A percentile compares a stretch with the other conserved stretches of the same genome.
Conservation (phyloP, 2,329 filamentous ascomycete species). For the Cladobotryum protrusum region DNA sequence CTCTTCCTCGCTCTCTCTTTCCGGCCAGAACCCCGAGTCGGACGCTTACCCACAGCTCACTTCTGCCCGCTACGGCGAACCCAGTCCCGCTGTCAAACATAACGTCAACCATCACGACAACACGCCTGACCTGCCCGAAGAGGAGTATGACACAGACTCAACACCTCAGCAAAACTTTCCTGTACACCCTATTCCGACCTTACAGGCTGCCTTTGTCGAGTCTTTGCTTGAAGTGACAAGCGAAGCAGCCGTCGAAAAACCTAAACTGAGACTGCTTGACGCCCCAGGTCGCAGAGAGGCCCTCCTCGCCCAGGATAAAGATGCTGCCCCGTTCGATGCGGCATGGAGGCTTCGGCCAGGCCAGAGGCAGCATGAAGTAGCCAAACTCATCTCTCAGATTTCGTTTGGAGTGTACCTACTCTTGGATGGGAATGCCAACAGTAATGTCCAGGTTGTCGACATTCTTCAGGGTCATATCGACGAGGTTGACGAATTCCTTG, state of each 20-base stretch:
- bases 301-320: slow-evolving; percentile 61
- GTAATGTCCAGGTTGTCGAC: slow-evolving; percentile 76
- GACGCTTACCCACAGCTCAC: slow-evolving; percentile 2
- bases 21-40: background rate
- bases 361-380: slow-evolving; percentile 78
- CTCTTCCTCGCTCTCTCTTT: slow-evolving; percentile 2
- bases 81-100: background rate
- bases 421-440: slow-evolving; percentile 79
- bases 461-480: slow-evolving; percentile 91
- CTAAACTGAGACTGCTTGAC: slow-evolving; percentile 47
- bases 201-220: slow-evolving; percentile 79
- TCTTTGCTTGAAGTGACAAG: slow-evolving; percentile 66
- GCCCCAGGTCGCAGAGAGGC: slow-evolving; percentile 57
- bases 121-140: background rate
- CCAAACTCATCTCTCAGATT: slow-evolving; percentile 87
- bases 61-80: slow-evolving; percentile 9
- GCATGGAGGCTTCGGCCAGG: slow-evolving; percentile 70
- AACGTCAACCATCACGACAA: background rate
- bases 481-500: slow-evolving; percentile 86
- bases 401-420: slow-evolving; percentile 89
- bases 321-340: slow-evolving; percentile 64
- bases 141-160: slow-evolving; percentile 14
- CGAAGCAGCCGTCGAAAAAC: slow-evolving; percentile 39
- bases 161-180: slow-evolving; percentile 21
- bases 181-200: slow-evolving; percentile 63